A percentile compares a stretch with the other conserved stretches of the same genome.
phyloP scores from a whole-genome alignment of 768 basidiomycete species.

The Hydnomerulius pinastri region DNA sequence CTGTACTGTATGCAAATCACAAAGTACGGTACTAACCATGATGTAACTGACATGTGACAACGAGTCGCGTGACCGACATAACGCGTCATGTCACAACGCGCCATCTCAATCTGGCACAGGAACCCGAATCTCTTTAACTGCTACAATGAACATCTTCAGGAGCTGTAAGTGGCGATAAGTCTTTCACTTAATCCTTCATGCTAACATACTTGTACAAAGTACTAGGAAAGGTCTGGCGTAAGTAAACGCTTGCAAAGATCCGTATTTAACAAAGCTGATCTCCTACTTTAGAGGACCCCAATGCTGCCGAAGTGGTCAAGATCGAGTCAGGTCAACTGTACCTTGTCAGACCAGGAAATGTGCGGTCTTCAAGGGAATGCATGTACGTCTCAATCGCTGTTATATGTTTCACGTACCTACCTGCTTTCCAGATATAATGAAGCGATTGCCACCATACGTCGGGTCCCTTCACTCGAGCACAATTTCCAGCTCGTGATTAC shows the following conservation, averaged over 20 bases:
- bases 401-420: not conserved
- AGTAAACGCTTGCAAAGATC: slow-evolving; percentile 38
- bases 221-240: slow-evolving; percentile 93
- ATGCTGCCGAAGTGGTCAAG: slow-evolving; percentile 93
- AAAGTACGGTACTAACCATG: too few relatives aligned
- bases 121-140: slow-evolving; percentile 17
- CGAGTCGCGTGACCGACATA: slow-evolving; percentile 24
- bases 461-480: slow-evolving; percentile 74
- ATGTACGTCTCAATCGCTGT: slow-evolving; percentile 60
- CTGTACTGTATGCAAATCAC: too few relatives aligned
- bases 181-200: slow-evolving; percentile 2
- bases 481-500: slow-evolving; percentile 92
- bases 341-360: slow-evolving; percentile 87
- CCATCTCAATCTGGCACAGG: not conserved
- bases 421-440: slow-evolving; percentile 76
- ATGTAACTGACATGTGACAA: slow-evolving; percentile 9
- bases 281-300: slow-evolving; percentile 74
- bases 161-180: slow-evolving; percentile 55
- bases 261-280: slow-evolving; percentile 24
- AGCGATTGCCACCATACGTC: slow-evolving; percentile 91
- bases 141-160: slow-evolving; percentile 82
- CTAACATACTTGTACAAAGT: slow-evolving; percentile 49
- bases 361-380: slow-evolving; percentile 94
- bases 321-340: slow-evolving; percentile 90
- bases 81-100: slow-evolving; percentile 28